Conservation (phyloP, 768 basidiomycete genomes). For the Leccinellum albellum region DNA sequence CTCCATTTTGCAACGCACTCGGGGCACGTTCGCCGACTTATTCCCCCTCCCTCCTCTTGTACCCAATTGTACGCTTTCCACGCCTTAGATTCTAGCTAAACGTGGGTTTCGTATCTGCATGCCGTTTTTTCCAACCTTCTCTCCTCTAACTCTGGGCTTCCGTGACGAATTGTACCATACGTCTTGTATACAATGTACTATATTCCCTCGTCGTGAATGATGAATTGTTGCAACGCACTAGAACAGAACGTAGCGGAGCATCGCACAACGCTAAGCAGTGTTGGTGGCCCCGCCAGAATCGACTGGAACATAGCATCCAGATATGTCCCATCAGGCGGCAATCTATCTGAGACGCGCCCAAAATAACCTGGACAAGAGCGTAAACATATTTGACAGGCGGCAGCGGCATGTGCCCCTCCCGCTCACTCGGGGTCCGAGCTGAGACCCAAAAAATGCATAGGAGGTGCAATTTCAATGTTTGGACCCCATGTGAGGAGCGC, state of each 20-base stretch:
- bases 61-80: neutral
- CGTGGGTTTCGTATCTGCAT: neutral
- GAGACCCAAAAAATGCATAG: neutral
- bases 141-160: neutral
- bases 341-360: slow-evolving; percentile 1
- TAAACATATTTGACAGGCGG: neutral
- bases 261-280: neutral
- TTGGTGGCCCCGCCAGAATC: neutral
- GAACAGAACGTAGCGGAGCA: neutral
- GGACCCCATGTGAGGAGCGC: neutral
- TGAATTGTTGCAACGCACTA: neutral
- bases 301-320: too few species aligned
- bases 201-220: neutral
- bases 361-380: neutral
- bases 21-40: neutral
- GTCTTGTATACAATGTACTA: slow-evolving; percentile 3
- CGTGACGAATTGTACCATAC: slow-evolving; percentile 1
- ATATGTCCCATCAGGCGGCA: too few species aligned
- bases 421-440: neutral
- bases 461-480: neutral
- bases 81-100: neutral
- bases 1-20: neutral
- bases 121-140: neutral
- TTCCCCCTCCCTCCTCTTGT: neutral
- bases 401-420: neutral